Percentiles rank a stretch among this genome's conserved stretches.
Conservation (phyloP, 352 stramenopile genomes). For the Phytophthora pluvialis region DNA sequence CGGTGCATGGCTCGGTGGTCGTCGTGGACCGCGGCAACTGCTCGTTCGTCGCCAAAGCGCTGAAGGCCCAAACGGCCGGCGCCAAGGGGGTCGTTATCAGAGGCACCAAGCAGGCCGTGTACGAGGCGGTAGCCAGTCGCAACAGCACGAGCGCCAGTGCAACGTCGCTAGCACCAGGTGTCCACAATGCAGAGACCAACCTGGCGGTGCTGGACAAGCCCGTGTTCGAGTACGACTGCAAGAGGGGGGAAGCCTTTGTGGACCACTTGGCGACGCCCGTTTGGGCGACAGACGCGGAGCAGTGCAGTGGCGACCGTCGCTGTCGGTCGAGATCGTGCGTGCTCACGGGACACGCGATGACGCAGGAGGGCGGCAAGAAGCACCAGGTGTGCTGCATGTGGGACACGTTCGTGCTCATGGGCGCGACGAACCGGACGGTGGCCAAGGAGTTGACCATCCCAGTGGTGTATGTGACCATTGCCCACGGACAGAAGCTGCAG, state of each 20-base stretch:
- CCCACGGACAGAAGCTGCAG: conserved; percentile 56
- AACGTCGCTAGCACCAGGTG: background rate
- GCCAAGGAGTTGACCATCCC: conserved; percentile 53
- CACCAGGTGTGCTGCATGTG: conserved; percentile 81
- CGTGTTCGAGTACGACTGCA: conserved; percentile 78
- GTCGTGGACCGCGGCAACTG: conserved; percentile 79
- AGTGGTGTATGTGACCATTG: conserved; percentile 76
- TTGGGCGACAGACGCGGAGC: conserved; percentile 56
- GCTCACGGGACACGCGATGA: conserved; percentile 48
- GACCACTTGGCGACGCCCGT: conserved; percentile 36
- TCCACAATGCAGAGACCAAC: background rate
- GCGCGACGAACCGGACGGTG: conserved; percentile 52
- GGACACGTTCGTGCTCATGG: conserved; percentile 84
- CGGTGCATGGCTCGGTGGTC: conserved; percentile 44
- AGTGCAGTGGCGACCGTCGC: conserved; percentile 36
- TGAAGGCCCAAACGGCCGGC: conserved; percentile 55
- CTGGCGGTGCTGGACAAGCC: conserved; percentile 33
- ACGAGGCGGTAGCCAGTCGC: conserved; percentile 55
- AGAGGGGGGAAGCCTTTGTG: conserved; percentile 63
- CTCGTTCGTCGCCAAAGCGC: conserved; percentile 73
- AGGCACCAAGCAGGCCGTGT: conserved; percentile 65
- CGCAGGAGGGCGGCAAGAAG: conserved; percentile 16
- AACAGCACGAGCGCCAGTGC: conserved; percentile 43
- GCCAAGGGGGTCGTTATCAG: conserved; percentile 63
- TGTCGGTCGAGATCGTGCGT: conserved; percentile 70